A percentile compares a stretch with the other conserved stretches of the same genome.
Conservation (phyloP, 78 protist genomes). For the Cyanophora paradoxa region DNA sequence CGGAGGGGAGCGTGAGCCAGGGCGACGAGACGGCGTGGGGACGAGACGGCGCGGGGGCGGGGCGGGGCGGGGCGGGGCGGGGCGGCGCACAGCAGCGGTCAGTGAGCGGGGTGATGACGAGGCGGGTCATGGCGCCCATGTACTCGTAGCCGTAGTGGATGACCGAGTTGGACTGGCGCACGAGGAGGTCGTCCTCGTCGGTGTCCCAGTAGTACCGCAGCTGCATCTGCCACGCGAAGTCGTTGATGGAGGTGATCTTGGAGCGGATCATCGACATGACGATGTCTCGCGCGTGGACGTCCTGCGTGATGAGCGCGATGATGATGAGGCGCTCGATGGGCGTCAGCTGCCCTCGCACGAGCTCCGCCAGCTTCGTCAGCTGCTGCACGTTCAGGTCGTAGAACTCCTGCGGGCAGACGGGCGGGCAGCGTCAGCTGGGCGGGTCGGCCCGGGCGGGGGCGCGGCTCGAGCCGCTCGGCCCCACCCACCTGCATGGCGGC, state of each 20-base stretch:
- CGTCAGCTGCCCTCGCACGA: conserved; percentile 47
- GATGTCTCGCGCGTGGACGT: conserved; percentile 83
- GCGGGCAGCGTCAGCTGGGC: too few relatives aligned
- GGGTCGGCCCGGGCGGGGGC: too few relatives aligned
- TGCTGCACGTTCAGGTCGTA: neutral
- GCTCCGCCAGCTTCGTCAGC: conserved; percentile 3
- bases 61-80: conserved; percentile 1
- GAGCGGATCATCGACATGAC: conserved; percentile 31
- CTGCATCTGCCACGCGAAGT: conserved; percentile 68
- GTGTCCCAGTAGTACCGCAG: conserved; percentile 67
- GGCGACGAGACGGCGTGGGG: too few relatives aligned
- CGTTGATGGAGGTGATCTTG: neutral
- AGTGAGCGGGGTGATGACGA: conserved; percentile 78
- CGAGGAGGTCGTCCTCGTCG: neutral
- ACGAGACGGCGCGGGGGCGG: neutral
- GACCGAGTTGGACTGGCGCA: conserved; percentile 14
- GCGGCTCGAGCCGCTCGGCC: too few relatives aligned
- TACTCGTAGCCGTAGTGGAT: conserved; percentile 75
- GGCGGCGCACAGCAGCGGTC: conserved; percentile 39
- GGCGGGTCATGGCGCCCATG: conserved; percentile 65
- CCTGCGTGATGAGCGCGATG: conserved; percentile 66
- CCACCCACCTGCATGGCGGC: too few relatives aligned
- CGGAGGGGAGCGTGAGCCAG: too few relatives aligned
- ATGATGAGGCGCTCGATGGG: conserved; percentile 38
- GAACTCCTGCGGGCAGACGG: too few relatives aligned